These are phyloP conservation scores for Paramecium pentaurelia DNA, from an alignment of 73 alveolate genomes.

Conservation along the genomic window DNA sequence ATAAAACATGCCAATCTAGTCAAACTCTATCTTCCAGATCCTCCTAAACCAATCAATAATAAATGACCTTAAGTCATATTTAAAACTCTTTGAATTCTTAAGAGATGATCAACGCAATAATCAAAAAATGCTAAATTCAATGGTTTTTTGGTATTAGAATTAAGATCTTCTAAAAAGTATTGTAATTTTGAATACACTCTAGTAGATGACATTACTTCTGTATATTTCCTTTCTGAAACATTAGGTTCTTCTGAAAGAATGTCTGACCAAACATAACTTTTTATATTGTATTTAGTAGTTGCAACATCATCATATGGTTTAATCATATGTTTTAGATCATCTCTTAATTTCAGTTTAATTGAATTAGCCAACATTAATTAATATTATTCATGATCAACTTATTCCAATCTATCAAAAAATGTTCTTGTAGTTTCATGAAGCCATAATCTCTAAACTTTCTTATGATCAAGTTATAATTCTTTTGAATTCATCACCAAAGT, in stretches of 20 bases:
- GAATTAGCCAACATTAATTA: not conserved
- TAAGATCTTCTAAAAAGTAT: constrained; percentile 67
- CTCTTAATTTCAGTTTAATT: constrained; percentile 49
- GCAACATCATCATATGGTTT: constrained; percentile 67
- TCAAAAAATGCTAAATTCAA: constrained; percentile 80
- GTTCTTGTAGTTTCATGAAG: constrained; percentile 94
- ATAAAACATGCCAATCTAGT: constrained; percentile 68
- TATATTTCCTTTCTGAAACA: constrained; percentile 27
- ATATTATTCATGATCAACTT: constrained; percentile 62
- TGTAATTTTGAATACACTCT: constrained; percentile 53
- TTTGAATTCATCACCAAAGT: constrained; percentile 61
- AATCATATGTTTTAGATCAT: constrained; percentile 79
- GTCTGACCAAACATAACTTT: constrained; percentile 57
- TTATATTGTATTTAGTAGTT: constrained; percentile 65
- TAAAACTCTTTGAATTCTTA: constrained; percentile 74
- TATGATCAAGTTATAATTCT: not conserved
- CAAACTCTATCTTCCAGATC: constrained; percentile 77
- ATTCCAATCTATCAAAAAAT: constrained; percentile 80
- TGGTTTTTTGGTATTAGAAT: constrained; percentile 68
- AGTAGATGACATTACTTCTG: constrained; percentile 25
- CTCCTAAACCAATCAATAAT: constrained; percentile 81
- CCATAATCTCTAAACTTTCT: constrained; percentile 86
- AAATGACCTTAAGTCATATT: constrained; percentile 79
- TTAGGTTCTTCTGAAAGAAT: constrained; percentile 25
- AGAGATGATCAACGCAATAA: constrained; percentile 73